These are phyloP conservation scores for Candida golubevii DNA, from an alignment of 805 yeast species.

Conservation along the genomic window DNA sequence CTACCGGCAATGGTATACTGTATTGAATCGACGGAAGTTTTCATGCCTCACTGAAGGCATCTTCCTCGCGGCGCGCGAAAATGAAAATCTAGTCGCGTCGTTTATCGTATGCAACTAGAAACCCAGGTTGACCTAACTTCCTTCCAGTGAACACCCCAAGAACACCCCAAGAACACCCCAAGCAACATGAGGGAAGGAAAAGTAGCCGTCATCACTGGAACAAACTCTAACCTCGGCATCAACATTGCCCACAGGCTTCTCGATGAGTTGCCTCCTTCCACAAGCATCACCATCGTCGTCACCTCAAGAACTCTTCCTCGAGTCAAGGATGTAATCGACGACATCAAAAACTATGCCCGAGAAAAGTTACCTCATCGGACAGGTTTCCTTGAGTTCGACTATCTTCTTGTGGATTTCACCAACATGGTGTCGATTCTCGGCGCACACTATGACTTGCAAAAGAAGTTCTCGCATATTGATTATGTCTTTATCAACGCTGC, in stretches of 20 bases:
- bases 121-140: too few relatives aligned
- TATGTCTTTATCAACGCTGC: slow-evolving; percentile 86
- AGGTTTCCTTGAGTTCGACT: slow-evolving; percentile 77
- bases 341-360: slow-evolving; percentile 34
- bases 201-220: slow-evolving; percentile 41
- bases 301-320: slow-evolving; percentile 87
- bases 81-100: neutral
- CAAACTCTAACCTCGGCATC: slow-evolving; percentile 69
- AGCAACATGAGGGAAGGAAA: slow-evolving; percentile 19
- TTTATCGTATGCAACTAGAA: too few relatives aligned
- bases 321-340: slow-evolving; percentile 67
- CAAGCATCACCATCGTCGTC: slow-evolving; percentile 71
- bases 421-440: slow-evolving; percentile 79
- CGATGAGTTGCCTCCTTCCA: slow-evolving; percentile 49
- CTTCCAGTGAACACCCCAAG: too few relatives aligned
- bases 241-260: slow-evolving; percentile 80
- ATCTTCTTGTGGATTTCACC: slow-evolving; percentile 82
- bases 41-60: too few relatives aligned
- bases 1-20: too few relatives aligned
- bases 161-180: too few relatives aligned
- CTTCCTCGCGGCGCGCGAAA: too few relatives aligned
- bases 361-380: slow-evolving; percentile 32
- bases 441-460: slow-evolving; percentile 66
- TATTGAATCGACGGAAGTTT: too few relatives aligned
- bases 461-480: slow-evolving; percentile 64